Percentiles rank a stretch among this genome's conserved stretches.
These are phyloP conservation scores for Euclidium syriacum DNA, from an alignment of 345 rosid species.

Conservation along the genomic window DNA sequence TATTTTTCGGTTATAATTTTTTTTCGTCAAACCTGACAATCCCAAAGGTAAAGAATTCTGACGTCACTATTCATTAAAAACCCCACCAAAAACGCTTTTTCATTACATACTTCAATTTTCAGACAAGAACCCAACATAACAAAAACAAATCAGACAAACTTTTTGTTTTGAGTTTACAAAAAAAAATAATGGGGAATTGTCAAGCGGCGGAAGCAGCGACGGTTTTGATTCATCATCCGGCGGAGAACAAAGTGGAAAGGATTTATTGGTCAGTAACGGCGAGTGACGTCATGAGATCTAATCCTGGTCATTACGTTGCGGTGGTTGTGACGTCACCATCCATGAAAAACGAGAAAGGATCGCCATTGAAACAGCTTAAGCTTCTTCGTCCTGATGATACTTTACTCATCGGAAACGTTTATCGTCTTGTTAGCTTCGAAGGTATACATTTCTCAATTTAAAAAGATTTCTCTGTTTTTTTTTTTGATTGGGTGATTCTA, in stretches of 20 bases:
- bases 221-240: conserved; percentile 75
- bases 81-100: background rate
- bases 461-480: background rate
- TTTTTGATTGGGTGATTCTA: too few relatives aligned
- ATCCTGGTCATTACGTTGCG: conserved; percentile 87
- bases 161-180: background rate
- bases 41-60: conserved; percentile 5
- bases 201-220: conserved; percentile 88
- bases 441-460: conserved; percentile 30
- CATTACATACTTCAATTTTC: background rate
- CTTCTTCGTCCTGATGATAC: conserved; percentile 77
- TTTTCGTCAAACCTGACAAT: conserved; percentile 28
- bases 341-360: conserved; percentile 35
- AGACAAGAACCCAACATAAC: conserved; percentile 14
- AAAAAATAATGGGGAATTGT: conserved; percentile 64
- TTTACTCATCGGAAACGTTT: conserved; percentile 61
- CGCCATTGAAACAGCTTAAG: conserved; percentile 69
- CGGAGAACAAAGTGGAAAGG: conserved; percentile 57
- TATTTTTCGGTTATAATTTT: background rate
- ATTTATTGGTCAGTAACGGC: conserved; percentile 74
- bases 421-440: conserved; percentile 78
- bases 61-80: conserved; percentile 22
- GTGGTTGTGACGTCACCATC: conserved; percentile 51
- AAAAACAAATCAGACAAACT: background rate
- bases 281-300: conserved; percentile 58